These are phyloP conservation scores for Quercus tomentella DNA, from an alignment of 331 rosid genomes.

Conservation along the genomic window DNA sequence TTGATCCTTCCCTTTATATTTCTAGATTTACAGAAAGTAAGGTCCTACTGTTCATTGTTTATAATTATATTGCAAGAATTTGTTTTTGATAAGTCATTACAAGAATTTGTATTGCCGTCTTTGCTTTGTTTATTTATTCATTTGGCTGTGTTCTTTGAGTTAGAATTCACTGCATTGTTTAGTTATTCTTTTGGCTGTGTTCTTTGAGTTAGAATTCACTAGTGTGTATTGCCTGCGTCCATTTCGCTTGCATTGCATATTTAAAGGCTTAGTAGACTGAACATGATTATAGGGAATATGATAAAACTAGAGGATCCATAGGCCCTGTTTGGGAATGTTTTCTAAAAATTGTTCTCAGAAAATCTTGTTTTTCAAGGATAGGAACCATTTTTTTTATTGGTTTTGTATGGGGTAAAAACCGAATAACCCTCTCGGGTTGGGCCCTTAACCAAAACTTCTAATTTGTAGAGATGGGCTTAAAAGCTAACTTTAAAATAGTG, in stretches of 20 bases:
- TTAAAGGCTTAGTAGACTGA: neutral
- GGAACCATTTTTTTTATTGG: no score
- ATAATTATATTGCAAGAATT: neutral
- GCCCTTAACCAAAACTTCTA: no score
- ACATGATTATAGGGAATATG: neutral
- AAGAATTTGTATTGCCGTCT: neutral
- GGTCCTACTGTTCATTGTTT: slow-evolving; percentile 10
- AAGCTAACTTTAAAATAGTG: no score
- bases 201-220: neutral
- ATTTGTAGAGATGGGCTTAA: no score
- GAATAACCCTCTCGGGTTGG: no score
- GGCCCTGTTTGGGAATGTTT: neutral
- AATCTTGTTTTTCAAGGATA: no score
- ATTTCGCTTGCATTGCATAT: neutral
- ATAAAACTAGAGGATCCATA: neutral
- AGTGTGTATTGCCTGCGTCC: neutral
- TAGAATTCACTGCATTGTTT: no score
- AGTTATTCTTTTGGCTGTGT: no score
- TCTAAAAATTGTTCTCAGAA: no score
- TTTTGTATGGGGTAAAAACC: no score
- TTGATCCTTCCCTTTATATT: slow-evolving; percentile 90
- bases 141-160: neutral
- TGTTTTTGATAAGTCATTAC: no score
- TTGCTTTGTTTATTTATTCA: neutral
- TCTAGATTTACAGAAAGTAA: slow-evolving; percentile 66